Base-by-base conservation (phyloP, 768 basidiomycete species). In the Leucocoprinus leucothites region DNA sequence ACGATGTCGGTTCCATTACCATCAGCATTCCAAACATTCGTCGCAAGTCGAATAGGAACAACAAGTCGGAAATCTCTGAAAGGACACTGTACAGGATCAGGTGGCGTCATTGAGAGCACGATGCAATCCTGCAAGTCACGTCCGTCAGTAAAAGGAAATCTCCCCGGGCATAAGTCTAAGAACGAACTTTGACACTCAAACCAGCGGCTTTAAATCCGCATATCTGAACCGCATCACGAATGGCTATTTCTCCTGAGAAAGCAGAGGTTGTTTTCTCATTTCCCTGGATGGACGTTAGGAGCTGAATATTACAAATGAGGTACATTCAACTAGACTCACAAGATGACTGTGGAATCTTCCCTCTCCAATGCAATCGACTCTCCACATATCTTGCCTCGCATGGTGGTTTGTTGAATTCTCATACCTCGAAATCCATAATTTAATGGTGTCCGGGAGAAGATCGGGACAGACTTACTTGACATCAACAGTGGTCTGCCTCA, bases 341-440 rank as follows among this genome's bases (percentile, higher is more conserved):
- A 73, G 70, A 62, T 79, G 80, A 57, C 65, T n/a, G 14, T n/a
- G 76, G 61, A 90, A 87, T 9, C 64, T 67, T n/a, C 78, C 87
- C 61, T 83, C 81, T 7, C 87, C 87, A 35, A 88, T 82, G 53
- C 70, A 74, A 58, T 84, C 84, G 1, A 82, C 76, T 53, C 80
- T 73, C 86, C 86, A 89, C 21, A 89, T 89, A 59, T 88, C 83
- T 1, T 85, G 78, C 65, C 84, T 87, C n/a, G 80, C 78, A 1
- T 3, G 38, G 3, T 38, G 38, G 16, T 77, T 79, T 8, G 74
- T 61, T 16, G 79, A 61, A 16, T 75, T 56, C 1, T 72, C 62
- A 60, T 83, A 82, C 40, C 83, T 85, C 16, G 4, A 58, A 18
- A 22, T 34, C 14, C 35, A 34, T 28, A 31, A n/a, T 31, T 16